phyloP scores from a whole-genome alignment of 805 yeast species.

The Myxozyma mucilagina region DNA sequence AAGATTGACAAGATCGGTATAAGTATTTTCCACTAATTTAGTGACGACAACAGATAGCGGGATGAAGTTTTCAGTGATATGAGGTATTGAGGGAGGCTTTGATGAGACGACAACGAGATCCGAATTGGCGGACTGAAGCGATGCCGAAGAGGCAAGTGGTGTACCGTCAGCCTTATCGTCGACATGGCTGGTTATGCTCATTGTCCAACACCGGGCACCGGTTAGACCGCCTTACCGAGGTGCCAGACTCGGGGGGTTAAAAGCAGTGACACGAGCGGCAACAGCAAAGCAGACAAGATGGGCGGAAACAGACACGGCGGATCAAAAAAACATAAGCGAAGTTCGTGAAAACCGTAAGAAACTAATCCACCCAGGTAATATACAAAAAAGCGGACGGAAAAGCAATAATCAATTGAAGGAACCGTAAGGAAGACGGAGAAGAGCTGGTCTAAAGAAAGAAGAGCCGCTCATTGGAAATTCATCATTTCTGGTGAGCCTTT shows the following conservation, averaged over 20 bases:
- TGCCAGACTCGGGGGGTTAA: slow-evolving; percentile 5
- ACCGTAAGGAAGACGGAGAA: not conserved
- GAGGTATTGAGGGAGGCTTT: slow-evolving; percentile 53
- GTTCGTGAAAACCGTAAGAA: no score
- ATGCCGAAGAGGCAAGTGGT: not conserved
- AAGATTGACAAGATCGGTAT: slow-evolving; percentile 59
- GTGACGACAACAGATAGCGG: slow-evolving; percentile 62
- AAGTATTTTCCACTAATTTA: slow-evolving; percentile 61
- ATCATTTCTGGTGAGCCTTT: not conserved
- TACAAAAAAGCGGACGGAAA: no score
- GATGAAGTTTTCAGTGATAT: slow-evolving; percentile 67
- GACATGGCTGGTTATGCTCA: not conserved
- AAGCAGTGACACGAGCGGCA: slow-evolving; percentile 2
- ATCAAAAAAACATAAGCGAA: no score
- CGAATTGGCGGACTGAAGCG: not conserved
- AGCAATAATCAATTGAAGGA: not conserved
- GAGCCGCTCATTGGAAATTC: not conserved
- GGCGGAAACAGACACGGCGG: not conserved
- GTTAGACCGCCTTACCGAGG: slow-evolving; percentile 10
- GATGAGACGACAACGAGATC: not conserved
- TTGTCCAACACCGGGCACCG: slow-evolving; percentile 4
- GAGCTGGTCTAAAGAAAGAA: not conserved
- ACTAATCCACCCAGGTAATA: no score
- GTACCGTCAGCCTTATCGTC: not conserved
- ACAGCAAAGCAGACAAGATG: not conserved